A percentile compares a stretch with the other conserved stretches of the same genome.
Evolutionary conservation across 805 yeast species (phyloP).

Genomic region (Saccharomyces kudriavzevii): DNA sequence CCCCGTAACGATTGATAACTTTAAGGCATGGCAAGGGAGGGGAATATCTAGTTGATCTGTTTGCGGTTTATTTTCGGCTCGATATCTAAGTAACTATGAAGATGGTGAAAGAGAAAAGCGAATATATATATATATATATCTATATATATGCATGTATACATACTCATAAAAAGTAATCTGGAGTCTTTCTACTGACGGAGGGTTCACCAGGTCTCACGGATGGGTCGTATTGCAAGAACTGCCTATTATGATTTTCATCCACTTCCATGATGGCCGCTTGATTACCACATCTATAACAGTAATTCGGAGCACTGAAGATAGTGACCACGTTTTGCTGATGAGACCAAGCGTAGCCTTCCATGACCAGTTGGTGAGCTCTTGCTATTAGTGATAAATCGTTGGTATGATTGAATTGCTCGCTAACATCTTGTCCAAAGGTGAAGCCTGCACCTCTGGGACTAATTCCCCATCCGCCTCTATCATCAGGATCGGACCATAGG

Average conservation of each 20-base stretch:
- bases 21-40: not conserved
- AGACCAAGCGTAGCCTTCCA: conserved; percentile 95
- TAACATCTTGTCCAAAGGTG: conserved; percentile 93
- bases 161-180: conserved; percentile 80
- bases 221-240: conserved; percentile 91
- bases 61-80: not conserved
- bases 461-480: conserved; percentile 96
- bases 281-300: conserved; percentile 95
- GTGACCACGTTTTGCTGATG: conserved; percentile 93
- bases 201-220: conserved; percentile 97
- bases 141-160: not conserved
- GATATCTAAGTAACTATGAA: not conserved
- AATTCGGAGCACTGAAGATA: conserved; percentile 90
- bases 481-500: conserved; percentile 96
- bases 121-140: not conserved
- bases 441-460: conserved; percentile 98
- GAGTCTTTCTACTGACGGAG: conserved; percentile 91
- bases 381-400: conserved; percentile 80
- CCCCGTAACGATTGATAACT: not conserved
- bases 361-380: conserved; percentile 93
- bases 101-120: not conserved
- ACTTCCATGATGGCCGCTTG: conserved; percentile 98
- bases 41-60: not conserved
- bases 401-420: conserved; percentile 88
- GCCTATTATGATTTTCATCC: conserved; percentile 86